Evolutionary conservation across 345 rosid genomes (phyloP).

Genomic region (Anastatica hierochuntica): DNA sequence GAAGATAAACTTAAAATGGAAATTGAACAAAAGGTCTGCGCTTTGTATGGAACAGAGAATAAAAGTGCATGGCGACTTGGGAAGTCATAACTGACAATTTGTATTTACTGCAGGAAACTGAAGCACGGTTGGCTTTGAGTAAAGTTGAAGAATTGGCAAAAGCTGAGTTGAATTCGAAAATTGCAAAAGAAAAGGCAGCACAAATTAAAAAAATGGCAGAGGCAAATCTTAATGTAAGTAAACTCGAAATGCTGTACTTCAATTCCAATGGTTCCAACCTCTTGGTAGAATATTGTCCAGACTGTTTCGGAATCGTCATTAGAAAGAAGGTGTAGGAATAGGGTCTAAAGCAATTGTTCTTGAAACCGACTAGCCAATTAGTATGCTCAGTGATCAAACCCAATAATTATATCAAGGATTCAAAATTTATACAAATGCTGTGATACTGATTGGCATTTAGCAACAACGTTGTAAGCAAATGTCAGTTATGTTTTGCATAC

Average conservation of each 20-base stretch:
- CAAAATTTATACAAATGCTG: neutral
- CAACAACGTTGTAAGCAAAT: neutral
- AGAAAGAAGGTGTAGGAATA: neutral
- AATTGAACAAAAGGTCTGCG: conserved; percentile 68
- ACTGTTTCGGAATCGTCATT: neutral
- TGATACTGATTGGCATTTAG: neutral
- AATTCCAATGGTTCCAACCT: conserved; percentile 1
- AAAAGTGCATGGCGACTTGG: neutral
- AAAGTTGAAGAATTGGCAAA: conserved; percentile 60
- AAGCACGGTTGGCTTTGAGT: conserved; percentile 47
- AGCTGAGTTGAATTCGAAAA: conserved; percentile 66
- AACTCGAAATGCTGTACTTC: neutral
- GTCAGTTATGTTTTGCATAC: neutral
- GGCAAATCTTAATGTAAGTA: conserved; percentile 80
- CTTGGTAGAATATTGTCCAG: neutral
- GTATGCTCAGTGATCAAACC: neutral
- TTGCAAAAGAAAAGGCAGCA: conserved; percentile 73
- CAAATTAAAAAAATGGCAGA: conserved; percentile 82
- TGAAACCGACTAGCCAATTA: neutral
- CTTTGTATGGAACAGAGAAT: conserved; percentile 3
- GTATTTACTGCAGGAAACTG: conserved; percentile 53
- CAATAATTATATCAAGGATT: neutral
- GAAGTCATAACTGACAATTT: conserved; percentile 17
- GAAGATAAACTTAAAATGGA: conserved; percentile 70
- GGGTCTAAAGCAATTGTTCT: neutral